Conservation (phyloP, 345 rosid species). For the Diplotaxis tenuifolia region DNA sequence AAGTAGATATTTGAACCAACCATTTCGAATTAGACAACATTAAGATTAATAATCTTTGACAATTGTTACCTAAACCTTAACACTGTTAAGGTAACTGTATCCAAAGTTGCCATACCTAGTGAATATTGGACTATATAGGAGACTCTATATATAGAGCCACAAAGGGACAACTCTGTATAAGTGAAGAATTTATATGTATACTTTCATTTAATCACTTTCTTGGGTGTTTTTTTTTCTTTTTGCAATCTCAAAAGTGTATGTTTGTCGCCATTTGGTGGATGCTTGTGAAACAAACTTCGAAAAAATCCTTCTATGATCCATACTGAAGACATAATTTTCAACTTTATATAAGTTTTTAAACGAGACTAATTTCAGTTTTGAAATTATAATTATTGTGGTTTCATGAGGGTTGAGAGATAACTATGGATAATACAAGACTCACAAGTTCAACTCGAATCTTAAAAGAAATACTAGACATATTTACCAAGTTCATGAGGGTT, state of each 20-base stretch:
- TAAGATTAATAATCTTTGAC: neutral
- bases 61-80: no score
- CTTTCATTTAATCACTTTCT: neutral
- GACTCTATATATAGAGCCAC: neutral
- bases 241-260: conserved; percentile 15
- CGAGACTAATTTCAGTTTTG: neutral
- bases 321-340: neutral
- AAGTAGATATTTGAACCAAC: neutral
- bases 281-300: conserved; percentile 13
- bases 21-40: neutral
- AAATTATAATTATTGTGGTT: neutral
- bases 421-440: neutral
- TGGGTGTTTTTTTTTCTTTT: conserved; percentile 7
- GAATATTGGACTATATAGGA: neutral
- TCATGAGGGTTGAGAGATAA: neutral
- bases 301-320: neutral
- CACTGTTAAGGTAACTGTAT: neutral
- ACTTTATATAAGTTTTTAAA: neutral
- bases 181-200: neutral
- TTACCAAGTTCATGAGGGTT: no score
- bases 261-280: conserved; percentile 19
- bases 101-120: neutral
- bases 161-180: neutral
- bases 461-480: neutral
- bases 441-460: neutral